phyloP scores from a whole-genome alignment of 306 rosid genomes.

The Corylus heterophylla region DNA sequence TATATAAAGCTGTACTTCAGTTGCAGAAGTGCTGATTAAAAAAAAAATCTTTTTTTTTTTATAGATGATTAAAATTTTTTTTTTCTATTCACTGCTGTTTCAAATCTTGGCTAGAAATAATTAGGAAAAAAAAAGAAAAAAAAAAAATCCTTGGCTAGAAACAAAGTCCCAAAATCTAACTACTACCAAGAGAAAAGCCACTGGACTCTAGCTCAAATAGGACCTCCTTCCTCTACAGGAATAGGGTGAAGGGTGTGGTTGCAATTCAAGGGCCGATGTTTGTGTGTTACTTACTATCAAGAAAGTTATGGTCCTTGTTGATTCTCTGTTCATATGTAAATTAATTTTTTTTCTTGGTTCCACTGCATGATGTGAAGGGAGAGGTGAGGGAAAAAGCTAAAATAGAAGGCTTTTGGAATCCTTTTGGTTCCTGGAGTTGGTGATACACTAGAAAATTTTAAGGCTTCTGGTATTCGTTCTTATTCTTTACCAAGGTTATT shows the following conservation, averaged over 20 bases:
- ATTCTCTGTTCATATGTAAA: not conserved
- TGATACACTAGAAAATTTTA: not conserved
- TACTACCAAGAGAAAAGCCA: not conserved
- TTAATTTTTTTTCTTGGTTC: not conserved
- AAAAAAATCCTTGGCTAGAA: not conserved
- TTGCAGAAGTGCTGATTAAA: not conserved
- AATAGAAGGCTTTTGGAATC: not conserved
- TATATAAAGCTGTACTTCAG: not conserved
- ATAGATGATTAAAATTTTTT: no score
- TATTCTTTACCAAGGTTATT: not conserved
- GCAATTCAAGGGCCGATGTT: not conserved
- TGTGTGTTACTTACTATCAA: not conserved
- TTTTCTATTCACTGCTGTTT: not conserved
- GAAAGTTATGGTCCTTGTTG: not conserved
- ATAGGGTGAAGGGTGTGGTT: not conserved
- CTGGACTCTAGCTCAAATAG: not conserved
- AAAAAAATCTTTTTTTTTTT: no score
- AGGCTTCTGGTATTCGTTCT: not conserved
- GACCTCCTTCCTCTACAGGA: not conserved
- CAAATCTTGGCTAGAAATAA: not conserved
- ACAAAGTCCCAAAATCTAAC: not conserved
- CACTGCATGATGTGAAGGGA: not conserved
- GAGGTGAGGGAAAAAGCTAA: not conserved
- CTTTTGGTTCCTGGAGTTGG: not conserved
- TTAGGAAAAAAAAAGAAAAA: no score